Evolutionary conservation across 2,329 filamentous ascomycete species (phyloP).

Genomic region (Spiromastix sp.): DNA sequence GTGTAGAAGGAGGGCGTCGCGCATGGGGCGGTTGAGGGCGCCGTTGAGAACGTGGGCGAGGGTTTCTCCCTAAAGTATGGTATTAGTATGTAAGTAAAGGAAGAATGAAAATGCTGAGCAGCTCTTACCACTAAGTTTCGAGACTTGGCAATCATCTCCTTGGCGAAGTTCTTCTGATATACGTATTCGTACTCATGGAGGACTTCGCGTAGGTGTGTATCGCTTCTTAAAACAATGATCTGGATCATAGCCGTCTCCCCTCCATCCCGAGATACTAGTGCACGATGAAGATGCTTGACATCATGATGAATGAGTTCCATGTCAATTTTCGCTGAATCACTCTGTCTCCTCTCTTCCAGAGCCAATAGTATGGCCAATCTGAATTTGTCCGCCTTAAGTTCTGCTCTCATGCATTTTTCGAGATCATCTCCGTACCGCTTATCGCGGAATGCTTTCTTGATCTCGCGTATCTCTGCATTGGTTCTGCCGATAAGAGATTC

Average conservation of each 20-base stretch:
- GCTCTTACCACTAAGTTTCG: conserved; percentile 86
- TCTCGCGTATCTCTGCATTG: conserved; percentile 75
- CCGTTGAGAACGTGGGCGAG: conserved; percentile 93
- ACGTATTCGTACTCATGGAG: conserved; percentile 63
- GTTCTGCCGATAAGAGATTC: conserved; percentile 84
- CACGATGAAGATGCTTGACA: conserved; percentile 59
- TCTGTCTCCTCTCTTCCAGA: conserved; percentile 73
- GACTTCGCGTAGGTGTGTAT: conserved; percentile 71
- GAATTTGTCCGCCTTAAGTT: conserved; percentile 94
- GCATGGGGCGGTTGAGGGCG: conserved; percentile 87
- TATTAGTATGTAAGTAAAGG: conserved; percentile 8
- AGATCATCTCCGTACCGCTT: conserved; percentile 83
- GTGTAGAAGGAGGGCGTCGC: conserved; percentile 81
- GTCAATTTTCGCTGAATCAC: conserved; percentile 62
- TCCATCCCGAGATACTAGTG: conserved; percentile 60
- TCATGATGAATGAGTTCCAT: conserved; percentile 56
- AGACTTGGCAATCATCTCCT: conserved; percentile 78
- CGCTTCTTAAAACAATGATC: conserved; percentile 70
- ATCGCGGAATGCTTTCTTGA: conserved; percentile 82
- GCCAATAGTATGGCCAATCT: conserved; percentile 76
- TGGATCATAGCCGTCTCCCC: conserved; percentile 81
- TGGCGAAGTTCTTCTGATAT: conserved; percentile 72
- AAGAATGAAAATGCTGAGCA: too few relatives aligned
- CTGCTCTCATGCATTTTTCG: conserved; percentile 76
- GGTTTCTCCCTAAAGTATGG: conserved; percentile 95